Conservation (phyloP, 345 rosid species). For the Gossypium raimondii region DNA sequence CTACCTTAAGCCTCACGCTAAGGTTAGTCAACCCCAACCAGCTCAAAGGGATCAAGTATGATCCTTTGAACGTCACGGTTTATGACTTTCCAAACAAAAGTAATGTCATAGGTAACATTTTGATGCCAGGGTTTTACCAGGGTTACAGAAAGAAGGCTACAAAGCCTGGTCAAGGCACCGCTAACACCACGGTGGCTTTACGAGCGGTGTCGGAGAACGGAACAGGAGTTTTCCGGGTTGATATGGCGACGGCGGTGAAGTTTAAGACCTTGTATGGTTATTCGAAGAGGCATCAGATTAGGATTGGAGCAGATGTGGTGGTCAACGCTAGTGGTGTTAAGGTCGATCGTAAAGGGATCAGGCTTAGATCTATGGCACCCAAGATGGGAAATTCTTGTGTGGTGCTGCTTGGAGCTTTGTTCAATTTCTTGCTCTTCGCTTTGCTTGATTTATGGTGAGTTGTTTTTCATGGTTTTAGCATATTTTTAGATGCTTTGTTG, state of each 20-base stretch:
- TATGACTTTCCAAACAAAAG: background rate
- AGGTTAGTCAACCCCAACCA: constrained; percentile 57
- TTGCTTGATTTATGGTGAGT: constrained; percentile 22
- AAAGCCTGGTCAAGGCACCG: constrained; percentile 22
- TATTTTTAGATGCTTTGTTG: background rate
- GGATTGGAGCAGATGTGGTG: constrained; percentile 44
- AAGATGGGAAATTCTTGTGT: constrained; percentile 15
- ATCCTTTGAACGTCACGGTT: constrained; percentile 33
- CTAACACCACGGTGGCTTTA: constrained; percentile 29
- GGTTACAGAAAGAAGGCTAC: constrained; percentile 28
- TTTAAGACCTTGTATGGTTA: constrained; percentile 53
- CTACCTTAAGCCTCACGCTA: constrained; percentile 46
- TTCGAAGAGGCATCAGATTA: constrained; percentile 44
- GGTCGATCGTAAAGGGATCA: constrained; percentile 29
- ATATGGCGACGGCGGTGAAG: constrained; percentile 58
- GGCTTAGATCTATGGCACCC: constrained; percentile 41
- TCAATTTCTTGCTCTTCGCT: constrained; percentile 21
- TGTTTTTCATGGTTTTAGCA: background rate
- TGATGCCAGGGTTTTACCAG: constrained; percentile 11
- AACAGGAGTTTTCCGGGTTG: constrained; percentile 47
- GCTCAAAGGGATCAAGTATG: constrained; percentile 68
- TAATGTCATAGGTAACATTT: background rate
- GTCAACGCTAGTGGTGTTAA: constrained; percentile 40
- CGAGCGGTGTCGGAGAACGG: constrained; percentile 34
- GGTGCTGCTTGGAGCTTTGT: constrained; percentile 6